Evolutionary conservation across 225 moss, liverwort and hornwort species (phyloP).

Genomic region (Pleurozium schreberi): DNA sequence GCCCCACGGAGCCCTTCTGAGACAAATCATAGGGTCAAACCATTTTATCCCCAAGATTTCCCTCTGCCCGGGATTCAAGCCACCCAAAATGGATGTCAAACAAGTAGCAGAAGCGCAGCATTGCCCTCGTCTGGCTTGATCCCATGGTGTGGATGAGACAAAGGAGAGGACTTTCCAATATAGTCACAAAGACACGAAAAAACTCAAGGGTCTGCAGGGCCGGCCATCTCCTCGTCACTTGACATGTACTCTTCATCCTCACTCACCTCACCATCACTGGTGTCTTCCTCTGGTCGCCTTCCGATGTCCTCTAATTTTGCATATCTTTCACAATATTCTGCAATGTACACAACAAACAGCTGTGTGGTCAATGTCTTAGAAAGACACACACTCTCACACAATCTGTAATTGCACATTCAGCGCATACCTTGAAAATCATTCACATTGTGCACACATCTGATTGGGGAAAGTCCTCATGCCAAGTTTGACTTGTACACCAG

Average conservation of each 20-base stretch:
- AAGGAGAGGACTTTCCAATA: constrained; percentile 2
- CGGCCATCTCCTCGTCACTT: constrained; percentile 95
- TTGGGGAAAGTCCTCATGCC: background rate
- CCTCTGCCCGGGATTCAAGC: background rate
- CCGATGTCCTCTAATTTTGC: constrained; percentile 85
- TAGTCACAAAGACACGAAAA: background rate
- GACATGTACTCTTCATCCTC: constrained; percentile 87
- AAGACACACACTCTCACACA: background rate
- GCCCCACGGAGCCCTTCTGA: constrained; percentile 5
- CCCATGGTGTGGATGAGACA: background rate
- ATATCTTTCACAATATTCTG: constrained; percentile 94
- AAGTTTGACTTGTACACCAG: background rate
- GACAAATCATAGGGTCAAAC: constrained; percentile 9
- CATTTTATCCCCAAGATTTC: constrained; percentile 8
- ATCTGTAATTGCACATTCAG: background rate
- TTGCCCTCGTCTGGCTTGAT: background rate
- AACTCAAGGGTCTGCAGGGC: constrained; percentile 81
- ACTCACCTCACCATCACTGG: constrained; percentile 78
- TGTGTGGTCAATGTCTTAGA: background rate
- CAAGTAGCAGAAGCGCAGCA: constrained; percentile 1
- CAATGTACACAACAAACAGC: background rate
- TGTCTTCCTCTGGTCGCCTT: constrained; percentile 60
- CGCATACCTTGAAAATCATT: background rate
- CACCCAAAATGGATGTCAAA: constrained; percentile 15
- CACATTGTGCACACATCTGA: background rate